These are phyloP conservation scores for Leucaena leucocephala DNA, from an alignment of 306 rosid genomes.

Conservation along the genomic window DNA sequence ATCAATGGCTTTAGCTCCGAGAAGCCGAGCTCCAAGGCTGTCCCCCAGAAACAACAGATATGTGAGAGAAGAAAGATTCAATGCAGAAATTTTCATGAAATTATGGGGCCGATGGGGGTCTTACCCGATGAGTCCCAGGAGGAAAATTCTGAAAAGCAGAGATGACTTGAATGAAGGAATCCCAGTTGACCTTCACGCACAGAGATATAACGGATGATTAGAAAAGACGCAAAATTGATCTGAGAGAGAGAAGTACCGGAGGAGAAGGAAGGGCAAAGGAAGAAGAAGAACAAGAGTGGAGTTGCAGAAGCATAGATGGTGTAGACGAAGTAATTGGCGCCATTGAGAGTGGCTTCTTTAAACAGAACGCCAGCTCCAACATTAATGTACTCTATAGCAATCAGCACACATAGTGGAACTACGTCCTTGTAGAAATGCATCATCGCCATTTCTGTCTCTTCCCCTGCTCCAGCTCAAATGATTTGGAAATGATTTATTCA, in stretches of 20 bases:
- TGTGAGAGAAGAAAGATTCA: neutral
- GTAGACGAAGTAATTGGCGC: constrained; percentile 60
- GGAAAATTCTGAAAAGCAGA: constrained; percentile 43
- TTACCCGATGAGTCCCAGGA: constrained; percentile 58
- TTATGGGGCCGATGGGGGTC: neutral
- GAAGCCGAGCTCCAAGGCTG: constrained; percentile 38
- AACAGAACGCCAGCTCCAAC: constrained; percentile 54
- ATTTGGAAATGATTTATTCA: neutral
- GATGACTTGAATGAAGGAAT: constrained; percentile 49
- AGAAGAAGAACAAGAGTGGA: constrained; percentile 50
- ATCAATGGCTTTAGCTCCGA: constrained; percentile 44
- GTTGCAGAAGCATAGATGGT: constrained; percentile 48
- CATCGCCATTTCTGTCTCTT: constrained; percentile 24
- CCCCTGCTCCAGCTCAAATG: neutral
- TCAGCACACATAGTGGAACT: constrained; percentile 56
- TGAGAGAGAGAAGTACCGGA: constrained; percentile 40
- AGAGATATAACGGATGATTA: neutral
- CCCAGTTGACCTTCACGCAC: constrained; percentile 45
- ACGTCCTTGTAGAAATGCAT: constrained; percentile 41
- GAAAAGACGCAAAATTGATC: neutral
- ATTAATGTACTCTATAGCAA: constrained; percentile 47
- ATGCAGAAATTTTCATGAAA: neutral
- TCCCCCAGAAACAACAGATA: neutral
- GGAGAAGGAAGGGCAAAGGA: constrained; percentile 53
- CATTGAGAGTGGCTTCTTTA: constrained; percentile 59